Conservation (phyloP, 2,329 filamentous ascomycete species). For the Paecilomyces variotii region DNA sequence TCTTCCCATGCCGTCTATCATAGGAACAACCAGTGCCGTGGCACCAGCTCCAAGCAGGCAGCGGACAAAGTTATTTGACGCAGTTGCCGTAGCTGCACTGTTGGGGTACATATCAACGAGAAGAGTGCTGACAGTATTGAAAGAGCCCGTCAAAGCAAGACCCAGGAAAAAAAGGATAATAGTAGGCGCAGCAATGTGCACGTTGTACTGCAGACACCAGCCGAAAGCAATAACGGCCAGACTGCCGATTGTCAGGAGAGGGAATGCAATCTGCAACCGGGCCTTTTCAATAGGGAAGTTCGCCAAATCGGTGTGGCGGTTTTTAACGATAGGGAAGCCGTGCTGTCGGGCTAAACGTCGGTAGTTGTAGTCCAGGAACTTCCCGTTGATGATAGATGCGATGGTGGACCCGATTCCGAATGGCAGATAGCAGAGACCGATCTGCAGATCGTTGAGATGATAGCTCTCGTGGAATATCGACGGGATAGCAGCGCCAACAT, state of each 20-base stretch:
- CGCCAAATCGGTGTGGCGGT: conserved; percentile 27
- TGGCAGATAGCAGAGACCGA: conserved; percentile 37
- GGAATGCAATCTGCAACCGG: conserved; percentile 33
- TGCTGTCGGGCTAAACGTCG: conserved; percentile 23
- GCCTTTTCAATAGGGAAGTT: conserved; percentile 38
- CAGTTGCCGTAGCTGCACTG: conserved; percentile 34
- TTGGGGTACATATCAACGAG: conserved; percentile 39
- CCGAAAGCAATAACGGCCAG: conserved; percentile 31
- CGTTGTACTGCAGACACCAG: conserved; percentile 30
- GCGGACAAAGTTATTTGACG: conserved; percentile 37
- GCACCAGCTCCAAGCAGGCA: conserved; percentile 38
- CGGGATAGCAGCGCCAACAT: conserved; percentile 32
- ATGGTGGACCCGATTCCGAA: conserved; percentile 34
- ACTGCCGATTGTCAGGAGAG: conserved; percentile 24
- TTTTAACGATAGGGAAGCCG: conserved; percentile 25
- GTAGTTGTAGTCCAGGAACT: conserved; percentile 39
- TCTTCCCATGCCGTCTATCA: conserved; percentile 26
- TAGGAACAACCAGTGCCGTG: conserved; percentile 35
- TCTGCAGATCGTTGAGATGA: conserved; percentile 31
- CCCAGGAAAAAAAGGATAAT: conserved; percentile 34
- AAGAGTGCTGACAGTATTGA: conserved; percentile 40
- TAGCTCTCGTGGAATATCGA: conserved; percentile 30
- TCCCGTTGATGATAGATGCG: conserved; percentile 31
- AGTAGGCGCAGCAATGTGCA: conserved; percentile 28
- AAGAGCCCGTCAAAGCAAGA: conserved; percentile 32